Percentiles rank a stretch among this genome's conserved stretches.
Conservation (phyloP, 495 filamentous ascomycete genomes). For the Jackrogersella minutella region DNA sequence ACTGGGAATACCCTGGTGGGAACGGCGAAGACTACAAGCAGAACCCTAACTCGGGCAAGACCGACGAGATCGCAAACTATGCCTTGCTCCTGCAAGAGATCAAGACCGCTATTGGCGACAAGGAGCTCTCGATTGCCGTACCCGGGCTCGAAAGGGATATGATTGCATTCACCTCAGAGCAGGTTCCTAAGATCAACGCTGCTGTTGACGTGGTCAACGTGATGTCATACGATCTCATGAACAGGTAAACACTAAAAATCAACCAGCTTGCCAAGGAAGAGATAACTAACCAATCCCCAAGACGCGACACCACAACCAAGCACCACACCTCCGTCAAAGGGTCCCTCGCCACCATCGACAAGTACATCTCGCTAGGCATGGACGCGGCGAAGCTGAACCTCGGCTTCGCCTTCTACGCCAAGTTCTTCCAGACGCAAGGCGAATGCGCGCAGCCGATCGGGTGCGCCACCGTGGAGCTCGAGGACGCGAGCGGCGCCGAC, state of each 20-base stretch:
- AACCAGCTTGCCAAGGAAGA: background rate
- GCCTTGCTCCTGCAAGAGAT: slow-evolving; percentile 65
- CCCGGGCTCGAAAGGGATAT: slow-evolving; percentile 67
- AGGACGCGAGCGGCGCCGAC: slow-evolving; percentile 65
- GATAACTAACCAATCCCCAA: slow-evolving; percentile 11
- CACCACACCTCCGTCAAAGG: slow-evolving; percentile 64
- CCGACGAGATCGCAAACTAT: slow-evolving; percentile 65
- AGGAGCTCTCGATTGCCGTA: slow-evolving; percentile 69
- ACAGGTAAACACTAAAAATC: slow-evolving; percentile 45
- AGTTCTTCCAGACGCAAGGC: slow-evolving; percentile 66
- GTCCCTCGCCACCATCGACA: slow-evolving; percentile 59
- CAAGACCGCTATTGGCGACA: slow-evolving; percentile 63
- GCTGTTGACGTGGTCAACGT: slow-evolving; percentile 69
- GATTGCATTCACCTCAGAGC: slow-evolving; percentile 67
- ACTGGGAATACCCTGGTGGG: slow-evolving; percentile 77
- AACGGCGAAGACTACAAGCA: slow-evolving; percentile 67
- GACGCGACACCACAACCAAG: slow-evolving; percentile 65
- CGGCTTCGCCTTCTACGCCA: slow-evolving; percentile 72
- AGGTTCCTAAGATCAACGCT: slow-evolving; percentile 65
- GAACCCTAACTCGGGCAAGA: slow-evolving; percentile 64
- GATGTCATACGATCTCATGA: slow-evolving; percentile 75
- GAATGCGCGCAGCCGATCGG: slow-evolving; percentile 58
- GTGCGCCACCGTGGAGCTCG: slow-evolving; percentile 62
- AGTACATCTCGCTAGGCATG: slow-evolving; percentile 63
- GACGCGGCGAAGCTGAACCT: slow-evolving; percentile 66